Evolutionary conservation across 805 yeast genomes (phyloP), one percentile per base, ranked within the genome.

Genomic region (Osmozyma mogii): DNA sequence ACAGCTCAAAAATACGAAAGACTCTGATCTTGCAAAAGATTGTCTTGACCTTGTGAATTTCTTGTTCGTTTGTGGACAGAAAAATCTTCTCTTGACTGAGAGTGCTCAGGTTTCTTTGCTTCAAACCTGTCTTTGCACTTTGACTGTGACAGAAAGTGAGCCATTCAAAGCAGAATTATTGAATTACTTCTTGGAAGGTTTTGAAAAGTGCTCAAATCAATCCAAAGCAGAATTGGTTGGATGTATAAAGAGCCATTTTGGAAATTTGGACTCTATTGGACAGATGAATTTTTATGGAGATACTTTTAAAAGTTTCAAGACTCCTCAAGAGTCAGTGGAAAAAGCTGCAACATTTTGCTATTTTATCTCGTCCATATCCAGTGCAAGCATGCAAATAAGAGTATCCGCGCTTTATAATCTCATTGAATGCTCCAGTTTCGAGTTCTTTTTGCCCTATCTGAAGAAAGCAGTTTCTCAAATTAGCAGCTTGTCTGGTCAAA

Each of bases 31-130:
- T 6, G 38, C 46, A 12, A 56, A 56, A 3, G 78, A 73, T 28
- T 62, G 65, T 25, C 44, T 43, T 21, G 81, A 75, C 38, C 60
- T 77, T 12, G 53, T 62, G 22, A 46, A 53, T 1, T 77, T 73
- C 65, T 36, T 74, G 6, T 23, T 57, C 3, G 41, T 50, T 11
- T 52, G 75, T 27, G 60, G 62, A 4, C 51, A 55, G 1, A 69
- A 61, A 18, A 43, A 49, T 3, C 48, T 69, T 27, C 49, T 75
- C 9, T 42, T 55, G 28, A 66, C 74, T 1, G 62, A 56, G 14
- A 13, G 15, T 2, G 54, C 70, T 1, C 38, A 45, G 3, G 15
- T 43, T 2, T 61, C 5, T 32, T 67, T 6, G 34, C 36, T 11
- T 33, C 65, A 20, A 32, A 8, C 21, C 21, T 18, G 11, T 22